Evolutionary conservation across 2,329 filamentous ascomycete genomes (phyloP).

Genomic region (Penicillium capsulatum): DNA sequence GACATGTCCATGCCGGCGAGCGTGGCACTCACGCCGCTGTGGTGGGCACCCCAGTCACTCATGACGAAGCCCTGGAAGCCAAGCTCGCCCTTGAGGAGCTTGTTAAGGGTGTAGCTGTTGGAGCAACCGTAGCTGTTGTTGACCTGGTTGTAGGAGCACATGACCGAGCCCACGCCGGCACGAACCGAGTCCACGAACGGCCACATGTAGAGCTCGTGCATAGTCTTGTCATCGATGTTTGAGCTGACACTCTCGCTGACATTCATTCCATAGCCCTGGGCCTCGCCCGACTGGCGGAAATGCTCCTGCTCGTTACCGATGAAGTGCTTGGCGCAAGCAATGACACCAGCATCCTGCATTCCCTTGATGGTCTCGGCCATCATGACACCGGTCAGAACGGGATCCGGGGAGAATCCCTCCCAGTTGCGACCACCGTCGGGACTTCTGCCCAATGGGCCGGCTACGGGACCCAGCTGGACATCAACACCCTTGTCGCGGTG

Average conservation of each 20-base stretch:
- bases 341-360: constrained; percentile 75
- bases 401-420: constrained; percentile 66
- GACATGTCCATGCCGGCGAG: constrained; percentile 73
- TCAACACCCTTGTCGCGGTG: constrained; percentile 71
- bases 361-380: constrained; percentile 71
- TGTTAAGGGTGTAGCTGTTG: constrained; percentile 58
- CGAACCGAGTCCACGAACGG: constrained; percentile 66
- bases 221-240: constrained; percentile 60
- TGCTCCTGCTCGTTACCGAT: constrained; percentile 71
- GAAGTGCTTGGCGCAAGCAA: constrained; percentile 78
- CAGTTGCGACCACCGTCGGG: constrained; percentile 68
- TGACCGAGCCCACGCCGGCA: constrained; percentile 61
- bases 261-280: constrained; percentile 57
- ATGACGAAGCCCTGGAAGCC: constrained; percentile 71
- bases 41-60: constrained; percentile 73
- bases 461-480: constrained; percentile 71
- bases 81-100: constrained; percentile 64
- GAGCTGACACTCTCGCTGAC: constrained; percentile 59
- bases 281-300: constrained; percentile 61
- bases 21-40: constrained; percentile 63
- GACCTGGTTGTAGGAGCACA: constrained; percentile 71
- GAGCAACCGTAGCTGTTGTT: constrained; percentile 66
- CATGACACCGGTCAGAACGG: constrained; percentile 67
- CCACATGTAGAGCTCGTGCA: constrained; percentile 63
- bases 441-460: constrained; percentile 66